These are phyloP conservation scores for Solanum appendiculatum DNA, from an alignment of 257 asterid genomes.

Conservation along the genomic window DNA sequence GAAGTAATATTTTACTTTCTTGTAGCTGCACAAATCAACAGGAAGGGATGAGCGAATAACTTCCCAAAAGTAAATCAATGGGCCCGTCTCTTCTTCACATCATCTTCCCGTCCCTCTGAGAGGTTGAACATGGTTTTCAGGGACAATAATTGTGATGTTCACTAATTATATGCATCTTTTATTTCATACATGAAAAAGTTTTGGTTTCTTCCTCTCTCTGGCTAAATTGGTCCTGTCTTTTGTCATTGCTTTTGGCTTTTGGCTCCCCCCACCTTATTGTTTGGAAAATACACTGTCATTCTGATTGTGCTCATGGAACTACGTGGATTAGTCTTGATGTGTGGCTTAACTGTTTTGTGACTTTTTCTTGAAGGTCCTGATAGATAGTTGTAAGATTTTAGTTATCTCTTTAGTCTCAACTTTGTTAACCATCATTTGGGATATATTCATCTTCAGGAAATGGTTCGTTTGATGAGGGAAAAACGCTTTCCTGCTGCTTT, in stretches of 20 bases:
- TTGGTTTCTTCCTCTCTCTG: neutral
- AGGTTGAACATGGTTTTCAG: neutral
- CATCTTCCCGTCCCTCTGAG: neutral
- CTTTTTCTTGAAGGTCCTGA: neutral
- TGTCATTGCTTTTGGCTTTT: neutral
- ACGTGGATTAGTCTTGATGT: neutral
- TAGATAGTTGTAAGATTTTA: neutral
- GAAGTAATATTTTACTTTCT: neutral
- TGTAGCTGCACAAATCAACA: neutral
- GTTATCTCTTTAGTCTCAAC: neutral
- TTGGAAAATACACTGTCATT: neutral
- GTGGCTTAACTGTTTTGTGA: neutral
- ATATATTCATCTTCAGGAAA: conserved; percentile 49
- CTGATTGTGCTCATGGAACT: neutral
- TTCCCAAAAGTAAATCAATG: neutral
- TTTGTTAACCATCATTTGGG: neutral
- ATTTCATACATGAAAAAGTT: neutral
- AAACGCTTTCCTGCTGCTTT: conserved; percentile 76
- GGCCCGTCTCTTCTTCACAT: neutral
- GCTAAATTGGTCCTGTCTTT: neutral
- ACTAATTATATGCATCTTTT: neutral
- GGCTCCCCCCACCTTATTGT: neutral
- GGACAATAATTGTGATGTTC: neutral
- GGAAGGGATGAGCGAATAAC: neutral
- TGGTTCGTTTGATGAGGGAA: conserved; percentile 72